phyloP scores from a whole-genome alignment of 495 filamentous ascomycete genomes.

The Sordaria brevicollis region DNA sequence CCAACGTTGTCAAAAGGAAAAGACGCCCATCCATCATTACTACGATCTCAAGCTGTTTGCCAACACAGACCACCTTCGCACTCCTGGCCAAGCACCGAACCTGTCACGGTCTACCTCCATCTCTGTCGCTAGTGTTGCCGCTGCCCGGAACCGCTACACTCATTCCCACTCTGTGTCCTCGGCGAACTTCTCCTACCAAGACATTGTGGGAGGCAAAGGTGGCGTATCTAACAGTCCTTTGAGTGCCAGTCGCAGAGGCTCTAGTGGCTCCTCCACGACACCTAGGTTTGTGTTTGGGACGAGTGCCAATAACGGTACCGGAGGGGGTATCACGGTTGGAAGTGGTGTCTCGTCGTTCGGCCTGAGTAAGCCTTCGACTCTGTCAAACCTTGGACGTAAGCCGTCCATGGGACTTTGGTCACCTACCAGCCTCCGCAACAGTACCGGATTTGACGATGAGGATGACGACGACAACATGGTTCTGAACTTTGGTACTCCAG shows the following conservation, averaged over 20 bases:
- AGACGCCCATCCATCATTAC: conserved; percentile 34
- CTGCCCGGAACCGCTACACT: conserved; percentile 14
- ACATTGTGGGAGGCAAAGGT: conserved; percentile 13
- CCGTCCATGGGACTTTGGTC: conserved; percentile 29
- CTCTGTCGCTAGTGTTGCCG: conserved; percentile 9
- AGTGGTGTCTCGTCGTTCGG: conserved; percentile 24
- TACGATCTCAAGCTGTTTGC: conserved; percentile 72
- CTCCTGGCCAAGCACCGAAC: conserved; percentile 27
- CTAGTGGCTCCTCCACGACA: conserved; percentile 1
- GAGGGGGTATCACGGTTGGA: conserved; percentile 24
- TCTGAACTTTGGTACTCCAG: conserved; percentile 25
- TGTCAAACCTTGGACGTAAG: conserved; percentile 9
- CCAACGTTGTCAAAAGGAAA: conserved; percentile 15
- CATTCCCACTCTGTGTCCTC: conserved; percentile 17
- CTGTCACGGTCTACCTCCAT: conserved; percentile 13
- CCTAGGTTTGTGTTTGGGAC: not conserved
- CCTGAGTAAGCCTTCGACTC: conserved; percentile 7
- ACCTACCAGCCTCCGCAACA: conserved; percentile 14
- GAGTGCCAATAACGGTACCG: conserved; percentile 1
- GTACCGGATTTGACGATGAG: conserved; percentile 23
- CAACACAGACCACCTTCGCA: conserved; percentile 70
- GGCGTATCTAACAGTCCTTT: conserved; percentile 22
- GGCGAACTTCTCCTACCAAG: conserved; percentile 23
- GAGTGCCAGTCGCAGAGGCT: conserved; percentile 20
- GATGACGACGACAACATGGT: conserved; percentile 33